These are phyloP conservation scores for Setomelanomma holmii DNA, from an alignment of 2,329 filamentous ascomycete genomes.

Conservation along the genomic window DNA sequence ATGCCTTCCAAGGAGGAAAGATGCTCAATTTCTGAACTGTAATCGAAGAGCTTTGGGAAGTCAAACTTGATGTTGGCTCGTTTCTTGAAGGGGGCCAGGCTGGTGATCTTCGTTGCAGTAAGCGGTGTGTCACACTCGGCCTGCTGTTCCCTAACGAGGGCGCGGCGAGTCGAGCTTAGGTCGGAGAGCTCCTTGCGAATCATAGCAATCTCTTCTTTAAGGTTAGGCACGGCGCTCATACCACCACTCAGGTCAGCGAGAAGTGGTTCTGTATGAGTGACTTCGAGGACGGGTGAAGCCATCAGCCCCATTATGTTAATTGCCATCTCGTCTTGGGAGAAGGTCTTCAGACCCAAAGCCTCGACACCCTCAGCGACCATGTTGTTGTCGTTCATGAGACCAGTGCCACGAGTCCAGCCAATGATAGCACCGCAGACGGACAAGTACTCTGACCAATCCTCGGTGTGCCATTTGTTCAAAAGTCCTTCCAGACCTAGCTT, in stretches of 20 bases:
- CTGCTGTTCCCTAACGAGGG: slow-evolving; percentile 13
- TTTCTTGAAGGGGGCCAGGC: slow-evolving; percentile 82
- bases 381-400: slow-evolving; percentile 54
- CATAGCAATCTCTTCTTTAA: slow-evolving; percentile 16
- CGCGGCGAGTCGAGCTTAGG: slow-evolving; percentile 10
- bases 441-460: slow-evolving; percentile 53
- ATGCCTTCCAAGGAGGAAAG: slow-evolving; percentile 76
- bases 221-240: slow-evolving; percentile 9
- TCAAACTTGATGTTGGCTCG: slow-evolving; percentile 98
- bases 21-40: not conserved
- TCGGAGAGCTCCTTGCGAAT: slow-evolving; percentile 16
- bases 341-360: slow-evolving; percentile 58
- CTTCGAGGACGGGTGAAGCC: slow-evolving; percentile 73
- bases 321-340: slow-evolving; percentile 53
- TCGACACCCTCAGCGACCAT: slow-evolving; percentile 65
- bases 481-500: slow-evolving; percentile 52
- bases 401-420: slow-evolving; percentile 56
- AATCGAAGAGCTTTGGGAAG: slow-evolving; percentile 85
- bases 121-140: slow-evolving; percentile 9
- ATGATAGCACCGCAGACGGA: slow-evolving; percentile 53
- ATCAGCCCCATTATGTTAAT: slow-evolving; percentile 49
- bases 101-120: not conserved
- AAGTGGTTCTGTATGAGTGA: slow-evolving; percentile 90
- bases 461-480: slow-evolving; percentile 45
- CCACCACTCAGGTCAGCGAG: slow-evolving; percentile 93